A percentile compares a stretch with the other conserved stretches of the same genome.
phyloP scores from a whole-genome alignment of 129 eudicot genomes.

The Helichrysum umbraculigerum region DNA sequence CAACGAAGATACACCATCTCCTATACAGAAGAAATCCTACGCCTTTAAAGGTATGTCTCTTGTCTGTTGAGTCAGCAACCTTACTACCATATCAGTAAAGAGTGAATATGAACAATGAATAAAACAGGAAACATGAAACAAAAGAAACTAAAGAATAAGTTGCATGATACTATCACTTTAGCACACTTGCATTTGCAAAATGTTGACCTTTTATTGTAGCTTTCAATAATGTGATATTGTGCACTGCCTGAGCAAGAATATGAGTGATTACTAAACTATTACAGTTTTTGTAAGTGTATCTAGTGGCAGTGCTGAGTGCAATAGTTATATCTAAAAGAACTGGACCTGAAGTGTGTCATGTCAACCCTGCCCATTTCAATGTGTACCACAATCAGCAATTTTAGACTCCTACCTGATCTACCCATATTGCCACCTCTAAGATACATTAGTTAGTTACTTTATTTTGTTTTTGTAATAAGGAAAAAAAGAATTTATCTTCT shows the following conservation, averaged over 20 bases:
- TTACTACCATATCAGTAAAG: background rate
- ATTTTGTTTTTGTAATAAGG: background rate
- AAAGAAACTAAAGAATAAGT: background rate
- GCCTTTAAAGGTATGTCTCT: slow-evolving; percentile 58
- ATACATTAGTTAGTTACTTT: background rate
- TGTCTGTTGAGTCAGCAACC: background rate
- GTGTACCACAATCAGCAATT: background rate
- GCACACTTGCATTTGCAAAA: slow-evolving; percentile 6
- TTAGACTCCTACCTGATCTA: background rate
- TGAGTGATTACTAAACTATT: background rate
- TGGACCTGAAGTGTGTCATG: too few relatives aligned
- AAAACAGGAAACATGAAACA: background rate
- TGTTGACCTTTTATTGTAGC: background rate
- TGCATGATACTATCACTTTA: slow-evolving; percentile 2
- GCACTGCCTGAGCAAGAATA: background rate
- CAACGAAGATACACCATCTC: slow-evolving; percentile 78
- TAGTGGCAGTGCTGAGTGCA: background rate
- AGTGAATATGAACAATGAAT: slow-evolving; percentile 8
- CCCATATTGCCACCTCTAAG: background rate
- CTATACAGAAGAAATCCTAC: slow-evolving; percentile 65
- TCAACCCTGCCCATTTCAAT: background rate
- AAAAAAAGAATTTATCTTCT: background rate
- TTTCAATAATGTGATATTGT: background rate
- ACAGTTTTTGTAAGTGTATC: background rate
- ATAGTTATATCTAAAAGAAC: background rate